These are phyloP conservation scores for Harringtonia aguacate DNA, from an alignment of 2,329 filamentous ascomycete species.

Conservation along the genomic window DNA sequence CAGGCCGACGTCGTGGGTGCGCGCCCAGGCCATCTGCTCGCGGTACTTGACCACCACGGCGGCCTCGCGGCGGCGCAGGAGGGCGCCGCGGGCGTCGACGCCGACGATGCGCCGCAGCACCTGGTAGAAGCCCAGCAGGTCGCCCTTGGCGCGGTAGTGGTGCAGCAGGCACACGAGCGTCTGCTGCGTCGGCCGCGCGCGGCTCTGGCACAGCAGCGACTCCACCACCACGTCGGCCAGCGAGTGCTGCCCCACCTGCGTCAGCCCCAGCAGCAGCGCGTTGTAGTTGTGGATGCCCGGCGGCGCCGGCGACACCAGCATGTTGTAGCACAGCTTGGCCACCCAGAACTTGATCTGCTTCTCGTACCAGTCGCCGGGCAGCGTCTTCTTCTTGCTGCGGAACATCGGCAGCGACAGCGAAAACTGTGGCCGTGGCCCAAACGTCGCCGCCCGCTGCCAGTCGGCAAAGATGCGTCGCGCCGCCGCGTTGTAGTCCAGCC, in stretches of 20 bases:
- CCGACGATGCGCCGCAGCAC: constrained; percentile 35
- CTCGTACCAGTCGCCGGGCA: constrained; percentile 2
- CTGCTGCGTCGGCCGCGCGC: constrained; percentile 34
- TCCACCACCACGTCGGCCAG: constrained; percentile 43
- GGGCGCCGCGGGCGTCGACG: constrained; percentile 26
- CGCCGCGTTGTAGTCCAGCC: constrained; percentile 15
- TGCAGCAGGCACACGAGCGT: constrained; percentile 39
- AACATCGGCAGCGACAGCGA: background rate
- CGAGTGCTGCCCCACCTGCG: constrained; percentile 33
- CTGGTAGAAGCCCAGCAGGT: constrained; percentile 31
- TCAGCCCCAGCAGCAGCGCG: constrained; percentile 56
- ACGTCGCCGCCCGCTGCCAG: constrained; percentile 12
- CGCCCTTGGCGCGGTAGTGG: constrained; percentile 33
- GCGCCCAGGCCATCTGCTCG: constrained; percentile 16
- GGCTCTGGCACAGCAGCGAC: constrained; percentile 33
- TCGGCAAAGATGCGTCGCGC: constrained; percentile 15
- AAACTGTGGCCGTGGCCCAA: background rate
- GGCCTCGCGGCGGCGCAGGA: constrained; percentile 14
- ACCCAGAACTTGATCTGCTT: constrained; percentile 11
- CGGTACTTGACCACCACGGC: constrained; percentile 12
- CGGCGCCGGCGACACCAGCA: constrained; percentile 49
- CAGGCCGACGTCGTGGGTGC: constrained; percentile 12
- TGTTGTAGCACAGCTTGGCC: constrained; percentile 50
- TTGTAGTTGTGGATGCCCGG: constrained; percentile 64
- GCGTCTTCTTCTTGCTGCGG: background rate